Evolutionary conservation across 495 filamentous ascomycete genomes (phyloP), one percentile per base, ranked within the genome.

Genomic region (Friedmanniomyces simplex): DNA sequence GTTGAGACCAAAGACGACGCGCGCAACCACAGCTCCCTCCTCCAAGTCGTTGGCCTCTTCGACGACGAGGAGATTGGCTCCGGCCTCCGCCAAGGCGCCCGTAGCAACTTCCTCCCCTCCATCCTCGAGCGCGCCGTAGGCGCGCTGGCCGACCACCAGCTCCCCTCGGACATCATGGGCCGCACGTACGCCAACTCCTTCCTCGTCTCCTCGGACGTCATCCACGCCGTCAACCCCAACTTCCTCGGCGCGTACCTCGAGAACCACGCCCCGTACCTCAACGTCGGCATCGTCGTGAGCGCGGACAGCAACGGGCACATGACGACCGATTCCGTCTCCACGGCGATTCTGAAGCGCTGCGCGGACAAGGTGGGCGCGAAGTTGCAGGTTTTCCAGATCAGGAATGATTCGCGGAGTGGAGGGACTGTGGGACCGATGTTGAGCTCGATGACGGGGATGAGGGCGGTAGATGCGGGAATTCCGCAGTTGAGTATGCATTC

Each of bases 51-150:
- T 28, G 88, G 83, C 24, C 84, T 95, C 66, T 96, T 96, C 68
- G 93, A 98, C 67, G 87, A 95, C 65, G 93, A 98, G 67, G 93
- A 98, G 68, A 93, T 98, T 60, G 93, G 93, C 55, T 90, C 86
- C 42, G 73, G 87, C 2, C 81, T 96, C 53, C 86, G 93, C 39
- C 91, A 98, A 71, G 93, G 93, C 55, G 93, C 93, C 1, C 77
- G 79, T 21, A 83, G 88, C 49, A 96, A 96, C 74, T 90, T 95
- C 73, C 79, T 95, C 55, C 82, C 87, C 52, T 77, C 79, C 46
- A 77, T 82, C 22, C 79, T 98, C 55, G 86, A 91, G 66, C 86
- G 91, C 53, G 83, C 87, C 49, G 77, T 87, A 52, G 88, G 94
- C 68, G 72, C 80, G 7, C 83, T 96, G 53, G 68, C 79, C 0